These are phyloP conservation scores for Coprinopsis cinerea DNA, from an alignment of 768 basidiomycete species.

Conservation along the genomic window DNA sequence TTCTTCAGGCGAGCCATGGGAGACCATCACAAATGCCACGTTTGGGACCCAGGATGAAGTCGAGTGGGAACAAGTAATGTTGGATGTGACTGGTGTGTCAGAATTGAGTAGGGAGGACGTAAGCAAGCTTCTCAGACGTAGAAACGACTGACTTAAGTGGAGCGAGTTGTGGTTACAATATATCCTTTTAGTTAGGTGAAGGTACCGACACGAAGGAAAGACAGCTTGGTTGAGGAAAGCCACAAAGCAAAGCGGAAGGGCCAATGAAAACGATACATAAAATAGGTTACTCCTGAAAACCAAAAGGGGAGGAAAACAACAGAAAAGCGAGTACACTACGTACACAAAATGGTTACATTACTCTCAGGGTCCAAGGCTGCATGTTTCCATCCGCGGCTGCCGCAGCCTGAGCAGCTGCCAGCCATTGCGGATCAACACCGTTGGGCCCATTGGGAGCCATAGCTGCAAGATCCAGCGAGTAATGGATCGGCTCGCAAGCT, in stretches of 20 bases:
- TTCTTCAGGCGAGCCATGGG: slow-evolving; percentile 50
- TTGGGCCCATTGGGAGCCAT: slow-evolving; percentile 43
- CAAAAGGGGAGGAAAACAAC: slow-evolving; percentile 5
- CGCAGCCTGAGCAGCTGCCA: slow-evolving; percentile 68
- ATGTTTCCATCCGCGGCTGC: slow-evolving; percentile 60
- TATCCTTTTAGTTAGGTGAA: not conserved
- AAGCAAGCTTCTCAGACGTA: slow-evolving; percentile 44
- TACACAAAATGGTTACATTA: slow-evolving; percentile 46
- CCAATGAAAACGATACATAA: not conserved
- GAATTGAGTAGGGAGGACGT: slow-evolving; percentile 64
- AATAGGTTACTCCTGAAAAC: not conserved
- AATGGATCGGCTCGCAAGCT: slow-evolving; percentile 76
- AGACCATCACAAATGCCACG: slow-evolving; percentile 37
- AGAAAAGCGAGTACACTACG: slow-evolving; percentile 20
- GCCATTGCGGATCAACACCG: slow-evolving; percentile 59
- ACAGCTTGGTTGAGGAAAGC: not conserved
- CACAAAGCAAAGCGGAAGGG: slow-evolving; percentile 1
- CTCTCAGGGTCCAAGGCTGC: slow-evolving; percentile 75
- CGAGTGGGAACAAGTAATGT: slow-evolving; percentile 51
- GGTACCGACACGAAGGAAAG: not conserved
- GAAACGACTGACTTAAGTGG: slow-evolving; percentile 20
- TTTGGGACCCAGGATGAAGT: slow-evolving; percentile 41
- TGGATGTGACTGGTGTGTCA: slow-evolving; percentile 49
- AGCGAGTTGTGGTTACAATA: not conserved
- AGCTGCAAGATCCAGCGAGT: slow-evolving; percentile 55